Percentiles rank a stretch among this genome's conserved stretches.
These are phyloP conservation scores for Solanum chacoense DNA, from an alignment of 305 asterid species.

Conservation along the genomic window DNA sequence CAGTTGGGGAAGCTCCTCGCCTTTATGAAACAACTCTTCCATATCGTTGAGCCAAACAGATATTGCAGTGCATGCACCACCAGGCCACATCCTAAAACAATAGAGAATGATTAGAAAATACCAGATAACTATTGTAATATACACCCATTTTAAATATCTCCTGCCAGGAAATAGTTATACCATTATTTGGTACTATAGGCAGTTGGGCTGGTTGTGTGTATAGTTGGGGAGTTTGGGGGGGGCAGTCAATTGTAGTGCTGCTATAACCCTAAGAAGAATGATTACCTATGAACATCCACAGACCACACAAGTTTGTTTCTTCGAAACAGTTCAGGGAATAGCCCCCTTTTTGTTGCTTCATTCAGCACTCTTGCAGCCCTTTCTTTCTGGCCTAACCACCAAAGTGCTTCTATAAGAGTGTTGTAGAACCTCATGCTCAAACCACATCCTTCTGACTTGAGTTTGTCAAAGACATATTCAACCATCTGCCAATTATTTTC, in stretches of 20 bases:
- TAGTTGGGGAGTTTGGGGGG: too few species aligned
- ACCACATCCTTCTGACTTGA: conserved; percentile 83
- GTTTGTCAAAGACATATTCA: conserved; percentile 86
- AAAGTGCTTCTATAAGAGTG: conserved; percentile 82
- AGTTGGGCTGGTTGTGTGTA: background rate
- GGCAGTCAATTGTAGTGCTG: background rate
- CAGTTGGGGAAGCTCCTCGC: conserved; percentile 76
- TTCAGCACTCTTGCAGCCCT: conserved; percentile 83
- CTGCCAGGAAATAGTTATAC: background rate
- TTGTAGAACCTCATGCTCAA: conserved; percentile 74
- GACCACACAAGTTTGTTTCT: conserved; percentile 75
- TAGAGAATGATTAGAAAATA: conserved; percentile 10
- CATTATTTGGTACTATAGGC: background rate
- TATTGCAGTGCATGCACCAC: conserved; percentile 86
- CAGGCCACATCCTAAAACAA: conserved; percentile 82
- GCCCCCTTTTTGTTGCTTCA: conserved; percentile 87
- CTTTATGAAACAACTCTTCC: conserved; percentile 36
- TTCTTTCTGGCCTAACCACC: conserved; percentile 94
- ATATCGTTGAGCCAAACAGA: conserved; percentile 72
- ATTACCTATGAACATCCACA: conserved; percentile 90
- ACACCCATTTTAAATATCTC: background rate
- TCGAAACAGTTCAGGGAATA: conserved; percentile 78
- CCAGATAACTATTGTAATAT: background rate
- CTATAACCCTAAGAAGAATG: background rate
- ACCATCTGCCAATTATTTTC: conserved; percentile 90